phyloP scores from a whole-genome alignment of 2,329 filamentous ascomycete species.

The Knufia fluminis region DNA sequence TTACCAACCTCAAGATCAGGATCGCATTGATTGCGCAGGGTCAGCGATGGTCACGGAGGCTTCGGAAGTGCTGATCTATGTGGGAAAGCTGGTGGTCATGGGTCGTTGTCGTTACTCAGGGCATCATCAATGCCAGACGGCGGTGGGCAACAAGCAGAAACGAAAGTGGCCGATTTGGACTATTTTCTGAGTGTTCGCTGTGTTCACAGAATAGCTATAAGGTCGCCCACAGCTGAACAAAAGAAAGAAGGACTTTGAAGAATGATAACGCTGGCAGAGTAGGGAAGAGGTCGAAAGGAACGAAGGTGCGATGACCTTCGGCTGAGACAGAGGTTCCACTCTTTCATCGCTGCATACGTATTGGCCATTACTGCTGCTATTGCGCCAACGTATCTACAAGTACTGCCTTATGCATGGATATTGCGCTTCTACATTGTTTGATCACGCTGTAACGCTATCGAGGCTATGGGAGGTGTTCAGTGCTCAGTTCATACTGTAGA shows the following conservation, averaged over 20 bases:
- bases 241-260: constrained; percentile 6
- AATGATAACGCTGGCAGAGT: constrained; percentile 5
- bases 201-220: not conserved
- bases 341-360: constrained; percentile 3
- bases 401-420: no score
- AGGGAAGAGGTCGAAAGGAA: constrained; percentile 9
- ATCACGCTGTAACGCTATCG: no score
- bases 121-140: constrained; percentile 1
- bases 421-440: no score
- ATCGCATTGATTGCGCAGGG: constrained; percentile 3
- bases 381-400: not conserved
- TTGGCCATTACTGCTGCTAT: not conserved
- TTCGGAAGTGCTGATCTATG: not conserved
- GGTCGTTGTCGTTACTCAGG: constrained; percentile 7
- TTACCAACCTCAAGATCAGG: constrained; percentile 1
- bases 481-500: no score
- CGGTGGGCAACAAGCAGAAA: constrained; percentile 1
- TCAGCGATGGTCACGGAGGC: not conserved
- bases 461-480: no score
- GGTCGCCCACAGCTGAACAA: constrained; percentile 6
- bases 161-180: not conserved
- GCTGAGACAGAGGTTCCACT: constrained; percentile 9
- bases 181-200: not conserved
- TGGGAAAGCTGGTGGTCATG: not conserved
- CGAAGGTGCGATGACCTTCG: constrained; percentile 9